A percentile compares a stretch with the other conserved stretches of the same genome.
Evolutionary conservation across 768 basidiomycete species (phyloP).

Genomic region (Termitomyces sp.): DNA sequence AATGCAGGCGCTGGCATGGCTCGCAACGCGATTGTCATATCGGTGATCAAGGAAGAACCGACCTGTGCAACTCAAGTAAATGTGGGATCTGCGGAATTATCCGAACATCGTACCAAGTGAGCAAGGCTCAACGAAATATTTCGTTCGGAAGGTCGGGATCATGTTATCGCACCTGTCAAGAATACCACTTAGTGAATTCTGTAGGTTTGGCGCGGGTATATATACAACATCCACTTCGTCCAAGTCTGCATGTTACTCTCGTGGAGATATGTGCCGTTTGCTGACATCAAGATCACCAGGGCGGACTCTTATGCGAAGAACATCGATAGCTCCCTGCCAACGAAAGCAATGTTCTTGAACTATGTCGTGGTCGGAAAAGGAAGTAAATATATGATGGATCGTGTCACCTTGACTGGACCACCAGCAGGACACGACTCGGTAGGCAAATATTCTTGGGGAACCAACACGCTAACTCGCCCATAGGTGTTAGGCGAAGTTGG

Average conservation of each 20-base stretch:
- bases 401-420: conserved; percentile 45
- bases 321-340: conserved; percentile 43
- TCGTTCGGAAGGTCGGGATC: conserved; percentile 56
- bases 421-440: conserved; percentile 68
- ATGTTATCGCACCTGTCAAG: background rate
- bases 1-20: conserved; percentile 75
- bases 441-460: background rate
- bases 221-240: conserved; percentile 76
- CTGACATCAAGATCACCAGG: conserved; percentile 20
- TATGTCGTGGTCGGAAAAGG: conserved; percentile 70
- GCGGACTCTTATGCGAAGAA: conserved; percentile 69
- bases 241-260: conserved; percentile 30
- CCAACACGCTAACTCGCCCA: background rate
- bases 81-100: conserved; percentile 64
- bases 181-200: background rate
- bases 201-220: conserved; percentile 62
- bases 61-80: conserved; percentile 44
- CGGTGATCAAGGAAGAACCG: conserved; percentile 53
- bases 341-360: conserved; percentile 57
- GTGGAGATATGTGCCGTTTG: background rate
- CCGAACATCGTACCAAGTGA: conserved; percentile 56
- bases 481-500: conserved; percentile 51
- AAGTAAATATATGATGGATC: conserved; percentile 59
- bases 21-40: conserved; percentile 58
- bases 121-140: conserved; percentile 61